Evolutionary conservation across 805 yeast genomes (phyloP).

Genomic region (Starmerella cellae): DNA sequence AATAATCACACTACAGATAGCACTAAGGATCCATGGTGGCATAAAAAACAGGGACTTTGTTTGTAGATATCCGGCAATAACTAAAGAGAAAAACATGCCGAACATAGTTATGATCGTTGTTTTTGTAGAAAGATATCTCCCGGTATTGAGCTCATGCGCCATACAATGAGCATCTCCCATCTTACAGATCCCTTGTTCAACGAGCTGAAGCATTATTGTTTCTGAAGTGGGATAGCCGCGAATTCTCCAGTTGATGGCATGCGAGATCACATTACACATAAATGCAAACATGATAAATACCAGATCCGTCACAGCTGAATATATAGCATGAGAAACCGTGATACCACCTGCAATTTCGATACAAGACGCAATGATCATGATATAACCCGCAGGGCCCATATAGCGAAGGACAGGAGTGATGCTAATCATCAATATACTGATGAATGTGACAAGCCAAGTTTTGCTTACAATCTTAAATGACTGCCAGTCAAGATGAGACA

Average conservation of each 20-base stretch:
- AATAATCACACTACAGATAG: slow-evolving; percentile 14
- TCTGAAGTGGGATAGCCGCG: slow-evolving; percentile 16
- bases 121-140: slow-evolving; percentile 16
- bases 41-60: slow-evolving; percentile 8
- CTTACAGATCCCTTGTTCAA: slow-evolving; percentile 18
- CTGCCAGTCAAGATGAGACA: slow-evolving; percentile 20
- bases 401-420: slow-evolving; percentile 11
- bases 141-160: slow-evolving; percentile 7
- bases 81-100: slow-evolving; percentile 13
- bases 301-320: slow-evolving; percentile 10
- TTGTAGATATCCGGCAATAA: slow-evolving; percentile 8
- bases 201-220: slow-evolving; percentile 8
- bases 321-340: slow-evolving; percentile 10
- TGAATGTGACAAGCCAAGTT: slow-evolving; percentile 20
- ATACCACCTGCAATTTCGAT: slow-evolving; percentile 21
- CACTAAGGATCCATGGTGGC: slow-evolving; percentile 16
- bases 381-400: slow-evolving; percentile 20
- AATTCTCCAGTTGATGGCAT: slow-evolving; percentile 19
- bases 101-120: slow-evolving; percentile 17
- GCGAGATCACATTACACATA: slow-evolving; percentile 11
- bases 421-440: slow-evolving; percentile 12
- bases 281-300: slow-evolving; percentile 8
- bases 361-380: slow-evolving; percentile 14
- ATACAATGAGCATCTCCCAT: slow-evolving; percentile 14
- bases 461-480: slow-evolving; percentile 19